Evolutionary conservation across 768 basidiomycete species (phyloP).

Genomic region (Clavulina sp.): DNA sequence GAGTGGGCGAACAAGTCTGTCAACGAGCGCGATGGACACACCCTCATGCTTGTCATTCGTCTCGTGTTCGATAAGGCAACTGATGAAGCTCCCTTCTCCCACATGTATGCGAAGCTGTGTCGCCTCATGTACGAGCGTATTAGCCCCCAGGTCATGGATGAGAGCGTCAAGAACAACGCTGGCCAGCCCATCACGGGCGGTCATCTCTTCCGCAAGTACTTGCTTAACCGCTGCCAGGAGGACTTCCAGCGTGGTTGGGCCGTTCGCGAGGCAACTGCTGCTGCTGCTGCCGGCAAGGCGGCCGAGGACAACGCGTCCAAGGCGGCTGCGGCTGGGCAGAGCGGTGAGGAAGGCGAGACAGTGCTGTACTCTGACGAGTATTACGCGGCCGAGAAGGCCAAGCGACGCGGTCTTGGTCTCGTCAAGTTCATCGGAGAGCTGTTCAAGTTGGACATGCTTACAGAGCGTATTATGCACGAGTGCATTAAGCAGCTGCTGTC

Average conservation of each 20-base stretch:
- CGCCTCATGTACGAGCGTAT: slow-evolving; percentile 93
- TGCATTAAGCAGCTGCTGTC: slow-evolving; percentile 90
- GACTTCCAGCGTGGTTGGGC: slow-evolving; percentile 96
- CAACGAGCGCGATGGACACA: slow-evolving; percentile 83
- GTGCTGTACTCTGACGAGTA: slow-evolving; percentile 90
- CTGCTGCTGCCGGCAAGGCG: slow-evolving; percentile 71
- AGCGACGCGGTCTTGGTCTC: slow-evolving; percentile 89
- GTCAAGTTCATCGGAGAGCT: slow-evolving; percentile 97
- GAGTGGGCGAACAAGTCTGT: slow-evolving; percentile 87
- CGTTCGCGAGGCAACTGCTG: slow-evolving; percentile 69
- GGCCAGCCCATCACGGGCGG: slow-evolving; percentile 87
- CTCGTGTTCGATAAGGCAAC: slow-evolving; percentile 96
- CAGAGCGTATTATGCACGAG: slow-evolving; percentile 95
- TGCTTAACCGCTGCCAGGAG: slow-evolving; percentile 91
- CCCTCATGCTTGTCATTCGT: slow-evolving; percentile 88
- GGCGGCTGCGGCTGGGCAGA: slow-evolving; percentile 30
- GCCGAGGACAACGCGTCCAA: slow-evolving; percentile 68
- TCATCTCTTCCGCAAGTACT: slow-evolving; percentile 89
- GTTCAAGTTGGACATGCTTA: slow-evolving; percentile 97
- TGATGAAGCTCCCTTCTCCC: slow-evolving; percentile 87
- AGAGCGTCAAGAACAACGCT: slow-evolving; percentile 61
- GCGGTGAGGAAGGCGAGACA: slow-evolving; percentile 38
- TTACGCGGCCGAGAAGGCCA: slow-evolving; percentile 90
- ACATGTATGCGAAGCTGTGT: slow-evolving; percentile 94
- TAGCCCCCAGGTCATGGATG: slow-evolving; percentile 73